These are phyloP conservation scores for Fusarium anguioides DNA, from an alignment of 2,329 filamentous ascomycete genomes.

Conservation along the genomic window DNA sequence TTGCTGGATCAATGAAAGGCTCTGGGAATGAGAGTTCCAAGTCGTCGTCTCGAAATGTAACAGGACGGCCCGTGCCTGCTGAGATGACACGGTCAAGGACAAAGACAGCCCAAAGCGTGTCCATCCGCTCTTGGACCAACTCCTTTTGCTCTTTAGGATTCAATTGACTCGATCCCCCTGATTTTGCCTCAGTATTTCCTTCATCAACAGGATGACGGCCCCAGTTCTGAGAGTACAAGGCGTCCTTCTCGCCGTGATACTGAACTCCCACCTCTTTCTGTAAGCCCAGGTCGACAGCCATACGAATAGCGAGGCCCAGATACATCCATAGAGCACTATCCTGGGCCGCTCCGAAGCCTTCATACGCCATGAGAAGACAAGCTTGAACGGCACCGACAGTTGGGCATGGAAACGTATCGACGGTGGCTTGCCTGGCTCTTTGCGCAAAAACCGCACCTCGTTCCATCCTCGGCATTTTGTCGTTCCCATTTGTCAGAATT, in stretches of 20 bases:
- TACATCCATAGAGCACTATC: conserved; percentile 97
- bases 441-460: conserved; percentile 83
- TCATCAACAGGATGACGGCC: conserved; percentile 51
- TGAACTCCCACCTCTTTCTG: conserved; percentile 82
- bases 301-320: conserved; percentile 84
- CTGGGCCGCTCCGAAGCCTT: conserved; percentile 87
- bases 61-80: conserved; percentile 84
- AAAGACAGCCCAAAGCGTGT: conserved; percentile 92
- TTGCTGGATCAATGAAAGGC: conserved; percentile 61
- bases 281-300: conserved; percentile 82
- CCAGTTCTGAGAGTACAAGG: conserved; percentile 60
- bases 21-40: conserved; percentile 80
- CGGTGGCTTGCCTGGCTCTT: conserved; percentile 82
- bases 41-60: conserved; percentile 85
- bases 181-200: conserved; percentile 55
- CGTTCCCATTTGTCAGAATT: conserved; percentile 59
- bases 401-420: conserved; percentile 85
- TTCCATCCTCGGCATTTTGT: conserved; percentile 68
- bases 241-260: conserved; percentile 66
- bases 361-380: conserved; percentile 84
- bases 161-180: conserved; percentile 55
- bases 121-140: conserved; percentile 82
- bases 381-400: conserved; percentile 87
- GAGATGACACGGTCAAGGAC: conserved; percentile 89
- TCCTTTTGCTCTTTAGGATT: conserved; percentile 67